Conservation (phyloP, 1,284 basidiomycete species). For the Testicularia cyperi region DNA sequence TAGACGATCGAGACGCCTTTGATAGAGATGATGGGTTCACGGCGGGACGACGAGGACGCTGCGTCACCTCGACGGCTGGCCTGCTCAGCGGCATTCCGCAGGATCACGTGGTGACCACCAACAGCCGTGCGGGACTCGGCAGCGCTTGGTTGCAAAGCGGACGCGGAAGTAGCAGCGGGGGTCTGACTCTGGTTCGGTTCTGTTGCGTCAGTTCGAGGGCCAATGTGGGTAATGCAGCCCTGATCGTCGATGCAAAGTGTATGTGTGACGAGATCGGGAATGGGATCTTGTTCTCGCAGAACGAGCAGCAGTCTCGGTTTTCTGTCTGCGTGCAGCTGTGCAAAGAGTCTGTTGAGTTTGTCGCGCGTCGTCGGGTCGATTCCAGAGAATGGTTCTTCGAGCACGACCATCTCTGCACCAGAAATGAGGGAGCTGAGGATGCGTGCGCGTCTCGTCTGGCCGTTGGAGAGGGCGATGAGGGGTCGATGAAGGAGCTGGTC, state of each 20-base stretch:
- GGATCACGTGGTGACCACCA: conserved; percentile 17
- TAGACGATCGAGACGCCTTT: conserved; percentile 74
- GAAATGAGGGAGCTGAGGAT: conserved; percentile 76
- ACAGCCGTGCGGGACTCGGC: neutral
- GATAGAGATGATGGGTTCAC: conserved; percentile 71
- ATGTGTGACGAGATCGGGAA: conserved; percentile 82
- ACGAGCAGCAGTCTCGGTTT: conserved; percentile 71
- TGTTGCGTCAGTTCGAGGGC: conserved; percentile 39
- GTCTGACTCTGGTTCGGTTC: neutral
- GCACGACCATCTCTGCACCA: conserved; percentile 66
- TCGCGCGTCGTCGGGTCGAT: conserved; percentile 26
- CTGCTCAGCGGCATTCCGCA: conserved; percentile 1
- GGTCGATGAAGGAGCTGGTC: conserved; percentile 44
- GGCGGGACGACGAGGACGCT: conserved; percentile 59
- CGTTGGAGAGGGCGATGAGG: conserved; percentile 74
- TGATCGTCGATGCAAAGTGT: conserved; percentile 67
- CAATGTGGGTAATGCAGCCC: conserved; percentile 63
- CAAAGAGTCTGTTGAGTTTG: conserved; percentile 61
- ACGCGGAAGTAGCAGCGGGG: neutral
- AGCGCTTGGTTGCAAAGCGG: too few species aligned
- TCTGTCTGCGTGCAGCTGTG: conserved; percentile 65
- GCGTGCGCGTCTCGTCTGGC: conserved; percentile 83
- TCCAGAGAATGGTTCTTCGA: conserved; percentile 47
- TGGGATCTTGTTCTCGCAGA: conserved; percentile 74
- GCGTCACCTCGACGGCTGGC: conserved; percentile 19